Evolutionary conservation across 306 rosid species (phyloP), one percentile per base, ranked within the genome.

Genomic region (Senna tora): DNA sequence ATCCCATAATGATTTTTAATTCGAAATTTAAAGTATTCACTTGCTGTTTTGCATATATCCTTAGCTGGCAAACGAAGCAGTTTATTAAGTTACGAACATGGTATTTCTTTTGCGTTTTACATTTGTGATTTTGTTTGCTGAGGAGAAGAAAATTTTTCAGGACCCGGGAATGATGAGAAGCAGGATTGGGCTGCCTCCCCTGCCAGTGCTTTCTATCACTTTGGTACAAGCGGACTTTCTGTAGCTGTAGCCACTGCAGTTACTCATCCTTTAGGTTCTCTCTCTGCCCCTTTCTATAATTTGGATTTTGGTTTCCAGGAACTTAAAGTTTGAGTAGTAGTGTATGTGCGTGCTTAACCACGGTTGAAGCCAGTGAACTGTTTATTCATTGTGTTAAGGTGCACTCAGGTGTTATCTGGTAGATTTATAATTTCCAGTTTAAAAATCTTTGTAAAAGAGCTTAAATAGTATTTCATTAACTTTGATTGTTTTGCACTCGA

Each of bases 211-310:
- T 85, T 81, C 70, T 75, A 80, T 76, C 97, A 91, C 79, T 91
- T 94, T 65, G 95, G 84, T 11, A 80, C 92, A 19, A 89, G 98
- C 74, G 98, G 97, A 65, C 20, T 86, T 69, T 89, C 98, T 41
- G 91, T 91, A 36, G 98, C 97, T 2, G 80, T 85, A 45, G 96
- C 97, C 39, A 87, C 96, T 51, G 84, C 81, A 20, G 66, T 89
- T 32, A 91, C 98, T 80, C 97, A 91, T 59, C 97, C 98, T 71
- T 50, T 94, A 79, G 98, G 98, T 93, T 20, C 49, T 41, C 67
- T 51, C 12, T 22, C 13, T 19, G 36, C 25, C 64, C 22, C 52
- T 65, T 16, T 6, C 5, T 20, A 20, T n/a, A 54, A 12, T 20
- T 20, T 59, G 57, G 21, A 49, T 60, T 77, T 47, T 59, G 62